These are phyloP conservation scores for Pyrenopolyporus hunteri DNA, from an alignment of 495 filamentous ascomycete species.

Conservation along the genomic window DNA sequence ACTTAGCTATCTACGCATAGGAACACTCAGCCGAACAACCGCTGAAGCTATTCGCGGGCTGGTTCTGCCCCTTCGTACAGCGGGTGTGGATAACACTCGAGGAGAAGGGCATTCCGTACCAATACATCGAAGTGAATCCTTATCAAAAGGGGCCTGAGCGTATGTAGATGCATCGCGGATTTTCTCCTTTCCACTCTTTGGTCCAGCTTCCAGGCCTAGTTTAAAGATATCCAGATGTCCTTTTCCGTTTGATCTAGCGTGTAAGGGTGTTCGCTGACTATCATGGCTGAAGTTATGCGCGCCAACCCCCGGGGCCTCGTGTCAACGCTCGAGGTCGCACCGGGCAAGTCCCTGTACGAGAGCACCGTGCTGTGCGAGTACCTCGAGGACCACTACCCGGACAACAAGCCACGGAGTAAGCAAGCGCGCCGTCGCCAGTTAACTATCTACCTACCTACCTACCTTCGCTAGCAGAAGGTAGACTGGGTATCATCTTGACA, in stretches of 20 bases:
- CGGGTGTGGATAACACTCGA: conserved; percentile 65
- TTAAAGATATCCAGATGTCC: not conserved
- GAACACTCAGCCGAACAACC: conserved; percentile 56
- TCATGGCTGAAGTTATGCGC: conserved; percentile 43
- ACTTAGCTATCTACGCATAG: not conserved
- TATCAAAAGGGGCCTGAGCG: conserved; percentile 62
- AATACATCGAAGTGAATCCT: conserved; percentile 68
- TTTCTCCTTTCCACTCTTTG: not conserved
- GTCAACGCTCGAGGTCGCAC: conserved; percentile 59
- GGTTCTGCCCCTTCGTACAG: conserved; percentile 66
- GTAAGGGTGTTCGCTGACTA: not conserved
- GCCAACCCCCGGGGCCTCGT: conserved; percentile 68
- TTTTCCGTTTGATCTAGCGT: not conserved
- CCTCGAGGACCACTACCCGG: conserved; percentile 65
- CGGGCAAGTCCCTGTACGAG: conserved; percentile 63
- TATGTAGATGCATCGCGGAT: not conserved
- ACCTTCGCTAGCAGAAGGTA: no score
- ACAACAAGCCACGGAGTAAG: conserved; percentile 43
- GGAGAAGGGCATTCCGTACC: conserved; percentile 67
- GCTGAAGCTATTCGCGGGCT: conserved; percentile 69
- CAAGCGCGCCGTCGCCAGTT: no score
- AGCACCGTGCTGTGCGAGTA: conserved; percentile 66
- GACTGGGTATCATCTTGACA: no score
- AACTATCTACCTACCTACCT: no score
- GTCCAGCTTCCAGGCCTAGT: not conserved